Evolutionary conservation across 768 basidiomycete species (phyloP).

Genomic region (Auriscalpium orientale): DNA sequence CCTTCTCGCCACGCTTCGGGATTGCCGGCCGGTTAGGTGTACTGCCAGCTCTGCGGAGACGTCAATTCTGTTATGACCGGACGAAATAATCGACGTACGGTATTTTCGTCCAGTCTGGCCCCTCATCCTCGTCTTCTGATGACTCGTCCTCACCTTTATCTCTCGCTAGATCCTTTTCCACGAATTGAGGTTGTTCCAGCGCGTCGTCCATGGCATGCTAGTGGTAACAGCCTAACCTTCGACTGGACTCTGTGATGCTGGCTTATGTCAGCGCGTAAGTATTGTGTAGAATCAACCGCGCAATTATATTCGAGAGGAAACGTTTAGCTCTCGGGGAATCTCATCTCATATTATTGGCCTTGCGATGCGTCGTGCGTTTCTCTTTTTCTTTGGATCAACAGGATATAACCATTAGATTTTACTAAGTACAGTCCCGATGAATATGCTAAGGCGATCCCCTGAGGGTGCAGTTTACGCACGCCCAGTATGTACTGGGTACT

Average conservation of each 20-base stretch:
- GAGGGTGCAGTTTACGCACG: no score
- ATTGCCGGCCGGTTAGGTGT: slow-evolving; percentile 56
- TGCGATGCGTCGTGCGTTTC: no score
- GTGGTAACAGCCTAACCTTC: no score
- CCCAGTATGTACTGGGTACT: no score
- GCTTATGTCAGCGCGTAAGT: neutral
- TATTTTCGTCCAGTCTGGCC: slow-evolving; percentile 78
- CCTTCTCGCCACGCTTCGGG: slow-evolving; percentile 95
- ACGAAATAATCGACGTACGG: slow-evolving; percentile 33
- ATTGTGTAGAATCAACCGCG: no score
- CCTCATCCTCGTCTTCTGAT: slow-evolving; percentile 69
- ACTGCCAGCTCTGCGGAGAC: neutral
- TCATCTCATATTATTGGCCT: no score
- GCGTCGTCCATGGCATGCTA: slow-evolving; percentile 54
- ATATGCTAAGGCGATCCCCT: no score
- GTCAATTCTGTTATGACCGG: neutral
- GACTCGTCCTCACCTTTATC: slow-evolving; percentile 43
- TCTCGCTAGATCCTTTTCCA: slow-evolving; percentile 22
- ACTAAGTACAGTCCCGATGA: no score
- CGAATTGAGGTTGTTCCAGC: slow-evolving; percentile 35
- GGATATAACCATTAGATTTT: no score
- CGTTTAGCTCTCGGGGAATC: no score
- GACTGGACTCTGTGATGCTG: neutral
- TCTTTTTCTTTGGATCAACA: no score
- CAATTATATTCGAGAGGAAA: no score